Conservation (phyloP, 2,329 filamentous ascomycete species). For the Fusarium sp. region DNA sequence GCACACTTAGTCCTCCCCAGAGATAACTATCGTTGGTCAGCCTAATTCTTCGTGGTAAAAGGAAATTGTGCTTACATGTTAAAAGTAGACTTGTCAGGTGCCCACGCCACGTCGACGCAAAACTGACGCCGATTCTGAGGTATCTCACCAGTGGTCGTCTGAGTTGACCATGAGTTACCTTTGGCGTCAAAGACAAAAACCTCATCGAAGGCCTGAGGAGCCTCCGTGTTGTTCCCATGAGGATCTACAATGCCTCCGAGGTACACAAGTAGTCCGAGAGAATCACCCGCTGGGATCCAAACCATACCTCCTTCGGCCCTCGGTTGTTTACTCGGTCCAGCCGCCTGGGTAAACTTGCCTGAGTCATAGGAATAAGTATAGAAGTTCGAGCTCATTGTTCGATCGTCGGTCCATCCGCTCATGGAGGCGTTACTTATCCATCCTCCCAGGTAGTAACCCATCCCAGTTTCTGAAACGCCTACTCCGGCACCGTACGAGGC, state of each 20-base stretch:
- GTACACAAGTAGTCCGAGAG: neutral
- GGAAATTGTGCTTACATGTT: neutral
- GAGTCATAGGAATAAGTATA: neutral
- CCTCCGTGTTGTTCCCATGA: neutral
- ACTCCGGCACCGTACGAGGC: neutral
- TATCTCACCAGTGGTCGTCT: neutral
- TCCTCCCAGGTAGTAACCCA: neutral
- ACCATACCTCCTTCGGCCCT: neutral
- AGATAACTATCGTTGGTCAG: neutral
- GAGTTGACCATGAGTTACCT: neutral
- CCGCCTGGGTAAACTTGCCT: neutral
- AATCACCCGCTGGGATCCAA: neutral
- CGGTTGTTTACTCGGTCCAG: neutral
- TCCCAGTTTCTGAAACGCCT: neutral
- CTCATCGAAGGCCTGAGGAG: neutral
- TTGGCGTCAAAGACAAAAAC: neutral
- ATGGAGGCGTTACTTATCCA: constrained; percentile 6
- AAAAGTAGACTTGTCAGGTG: neutral
- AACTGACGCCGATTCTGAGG: neutral
- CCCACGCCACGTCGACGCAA: constrained; percentile 1
- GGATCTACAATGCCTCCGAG: neutral
- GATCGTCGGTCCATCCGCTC: neutral
- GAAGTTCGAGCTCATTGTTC: neutral
- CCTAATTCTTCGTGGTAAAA: no score
- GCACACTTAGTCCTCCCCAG: neutral